Evolutionary conservation across 257 asterid species (phyloP).

Genomic region (Solanum phureja): DNA sequence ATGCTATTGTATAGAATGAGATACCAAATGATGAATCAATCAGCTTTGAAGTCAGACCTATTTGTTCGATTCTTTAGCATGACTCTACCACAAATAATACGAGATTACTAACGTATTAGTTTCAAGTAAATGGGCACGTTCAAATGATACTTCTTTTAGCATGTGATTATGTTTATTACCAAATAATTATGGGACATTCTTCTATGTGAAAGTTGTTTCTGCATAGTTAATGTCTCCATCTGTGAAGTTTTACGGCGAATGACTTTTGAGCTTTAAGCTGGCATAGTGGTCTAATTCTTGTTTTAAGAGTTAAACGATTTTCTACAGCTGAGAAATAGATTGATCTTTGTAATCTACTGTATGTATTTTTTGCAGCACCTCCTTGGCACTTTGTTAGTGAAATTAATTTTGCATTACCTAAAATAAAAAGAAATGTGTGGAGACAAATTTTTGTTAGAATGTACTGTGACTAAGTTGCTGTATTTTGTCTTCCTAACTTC

Average conservation of each 20-base stretch:
- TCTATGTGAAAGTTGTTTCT: not conserved
- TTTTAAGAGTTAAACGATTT: not conserved
- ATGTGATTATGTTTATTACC: not conserved
- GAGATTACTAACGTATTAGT: too few species aligned
- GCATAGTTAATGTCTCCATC: not conserved
- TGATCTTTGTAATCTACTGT: not conserved
- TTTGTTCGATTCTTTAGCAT: not conserved
- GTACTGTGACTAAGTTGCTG: not conserved
- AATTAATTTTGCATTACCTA: not conserved
- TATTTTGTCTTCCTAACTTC: not conserved
- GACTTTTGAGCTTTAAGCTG: not conserved
- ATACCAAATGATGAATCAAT: not conserved
- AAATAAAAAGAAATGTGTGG: not conserved
- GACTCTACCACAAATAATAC: not conserved
- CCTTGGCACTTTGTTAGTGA: not conserved
- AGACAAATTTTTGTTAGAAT: not conserved
- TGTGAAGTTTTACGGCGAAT: not conserved
- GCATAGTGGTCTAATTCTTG: not conserved
- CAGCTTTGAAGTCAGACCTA: not conserved
- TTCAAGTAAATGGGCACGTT: too few species aligned
- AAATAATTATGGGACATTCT: not conserved
- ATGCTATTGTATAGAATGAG: not conserved
- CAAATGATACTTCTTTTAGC: not conserved
- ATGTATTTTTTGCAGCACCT: not conserved
- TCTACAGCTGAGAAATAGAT: not conserved